phyloP scores from a whole-genome alignment of 2,329 filamentous ascomycete species.

The Fusarium subtropicale region DNA sequence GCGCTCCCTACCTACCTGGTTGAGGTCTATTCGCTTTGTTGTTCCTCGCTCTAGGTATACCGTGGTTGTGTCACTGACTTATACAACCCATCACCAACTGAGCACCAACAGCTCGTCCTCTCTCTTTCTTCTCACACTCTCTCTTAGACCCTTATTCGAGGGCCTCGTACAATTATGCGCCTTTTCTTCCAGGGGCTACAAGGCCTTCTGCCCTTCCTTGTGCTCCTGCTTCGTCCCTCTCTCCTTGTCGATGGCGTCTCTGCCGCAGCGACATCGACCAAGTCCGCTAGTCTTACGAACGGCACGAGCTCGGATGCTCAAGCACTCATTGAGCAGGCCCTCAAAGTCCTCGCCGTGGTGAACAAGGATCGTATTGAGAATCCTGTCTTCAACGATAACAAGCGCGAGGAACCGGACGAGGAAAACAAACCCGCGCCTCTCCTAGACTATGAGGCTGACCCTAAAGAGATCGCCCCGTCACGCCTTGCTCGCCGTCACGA shows the following conservation, averaged over 20 bases:
- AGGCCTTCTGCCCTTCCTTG: conserved; percentile 1
- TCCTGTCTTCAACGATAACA: conserved; percentile 20
- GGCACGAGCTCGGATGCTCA: conserved; percentile 13
- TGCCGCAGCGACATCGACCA: conserved; percentile 6
- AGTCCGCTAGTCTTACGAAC: not conserved
- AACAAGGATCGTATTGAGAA: conserved; percentile 19
- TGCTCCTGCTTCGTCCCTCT: not conserved
- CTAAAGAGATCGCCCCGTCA: conserved; percentile 1
- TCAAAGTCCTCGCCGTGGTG: conserved; percentile 13
- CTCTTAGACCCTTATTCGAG: not conserved
- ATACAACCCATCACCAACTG: conserved; percentile 12
- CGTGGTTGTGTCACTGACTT: conserved; percentile 2
- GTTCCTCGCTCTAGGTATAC: conserved; percentile 1
- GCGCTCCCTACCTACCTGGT: not conserved
- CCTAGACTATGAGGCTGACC: conserved; percentile 14
- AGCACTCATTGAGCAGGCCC: conserved; percentile 14
- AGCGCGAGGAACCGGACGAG: conserved; percentile 15
- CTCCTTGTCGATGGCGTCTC: conserved; percentile 11
- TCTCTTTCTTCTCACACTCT: not conserved
- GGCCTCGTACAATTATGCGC: not conserved
- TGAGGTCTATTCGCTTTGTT: not conserved
- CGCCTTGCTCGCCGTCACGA: conserved; percentile 12
- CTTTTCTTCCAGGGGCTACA: not conserved
- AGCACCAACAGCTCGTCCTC: conserved; percentile 9
- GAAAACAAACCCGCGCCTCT: conserved; percentile 20